phyloP scores from a whole-genome alignment of 2,329 filamentous ascomycete genomes.

The Hymenoscyphus fructigenus region DNA sequence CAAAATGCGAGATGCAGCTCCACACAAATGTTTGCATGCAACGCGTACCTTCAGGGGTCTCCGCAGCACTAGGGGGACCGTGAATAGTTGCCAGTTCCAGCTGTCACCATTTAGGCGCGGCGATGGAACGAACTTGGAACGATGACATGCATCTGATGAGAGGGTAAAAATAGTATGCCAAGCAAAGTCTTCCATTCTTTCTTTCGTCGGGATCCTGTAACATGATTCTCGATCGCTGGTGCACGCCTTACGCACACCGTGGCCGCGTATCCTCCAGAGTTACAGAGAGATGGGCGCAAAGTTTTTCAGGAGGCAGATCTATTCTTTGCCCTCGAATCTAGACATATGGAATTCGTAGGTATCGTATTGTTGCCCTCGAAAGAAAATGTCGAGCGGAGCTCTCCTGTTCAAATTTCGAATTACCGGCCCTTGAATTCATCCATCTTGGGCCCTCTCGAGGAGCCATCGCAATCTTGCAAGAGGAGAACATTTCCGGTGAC shows the following conservation, averaged over 20 bases:
- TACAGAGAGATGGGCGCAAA: not conserved
- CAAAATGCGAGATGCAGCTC: conserved; percentile 8
- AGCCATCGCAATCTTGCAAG: not conserved
- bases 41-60: not conserved
- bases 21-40: conserved; percentile 6
- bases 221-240: not conserved
- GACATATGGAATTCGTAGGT: not conserved
- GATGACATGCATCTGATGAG: conserved; percentile 13
- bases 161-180: conserved; percentile 14
- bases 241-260: not conserved
- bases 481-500: no score
- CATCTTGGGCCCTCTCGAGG: not conserved
- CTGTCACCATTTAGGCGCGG: conserved; percentile 15
- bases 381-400: not conserved
- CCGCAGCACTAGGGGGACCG: not conserved
- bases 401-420: not conserved
- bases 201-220: conserved; percentile 5
- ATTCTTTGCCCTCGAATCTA: not conserved
- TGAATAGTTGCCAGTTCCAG: conserved; percentile 13
- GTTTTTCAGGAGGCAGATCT: not conserved
- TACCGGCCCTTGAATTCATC: not conserved
- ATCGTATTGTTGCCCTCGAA: not conserved
- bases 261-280: not conserved
- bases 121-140: conserved; percentile 21
- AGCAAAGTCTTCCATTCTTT: conserved; percentile 1